Percentiles rank a stretch among this genome's conserved stretches.
These are phyloP conservation scores for Tillandsia fasciculata DNA, from an alignment of 176 grass and related monocot genomes.

Conservation along the genomic window DNA sequence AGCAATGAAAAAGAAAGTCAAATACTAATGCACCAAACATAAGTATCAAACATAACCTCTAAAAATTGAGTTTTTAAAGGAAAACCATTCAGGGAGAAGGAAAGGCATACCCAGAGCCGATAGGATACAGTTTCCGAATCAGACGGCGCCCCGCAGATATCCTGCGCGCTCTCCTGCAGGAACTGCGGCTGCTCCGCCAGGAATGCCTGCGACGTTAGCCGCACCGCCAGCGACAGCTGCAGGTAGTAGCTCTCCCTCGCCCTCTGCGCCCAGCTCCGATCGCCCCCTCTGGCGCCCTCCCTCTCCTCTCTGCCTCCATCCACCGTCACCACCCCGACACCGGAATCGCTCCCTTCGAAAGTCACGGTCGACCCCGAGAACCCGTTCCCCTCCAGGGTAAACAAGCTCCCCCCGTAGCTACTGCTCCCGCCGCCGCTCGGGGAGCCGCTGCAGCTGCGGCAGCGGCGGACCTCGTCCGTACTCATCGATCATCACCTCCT, in stretches of 20 bases:
- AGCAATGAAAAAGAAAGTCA: background rate
- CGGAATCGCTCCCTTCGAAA: constrained; percentile 9
- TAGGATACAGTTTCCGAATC: constrained; percentile 72
- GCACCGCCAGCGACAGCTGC: constrained; percentile 65
- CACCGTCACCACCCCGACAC: background rate
- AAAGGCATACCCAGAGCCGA: constrained; percentile 60
- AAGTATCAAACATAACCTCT: background rate
- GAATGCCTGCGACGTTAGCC: constrained; percentile 77
- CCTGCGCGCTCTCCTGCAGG: constrained; percentile 9
- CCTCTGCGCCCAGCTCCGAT: constrained; percentile 52
- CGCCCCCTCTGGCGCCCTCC: background rate
- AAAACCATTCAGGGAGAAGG: background rate
- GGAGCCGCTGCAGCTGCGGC: constrained; percentile 15
- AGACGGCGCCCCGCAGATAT: constrained; percentile 22
- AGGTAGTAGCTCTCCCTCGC: constrained; percentile 81
- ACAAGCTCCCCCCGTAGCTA: constrained; percentile 31
- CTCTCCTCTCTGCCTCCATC: constrained; percentile 13
- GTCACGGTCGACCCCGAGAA: constrained; percentile 33
- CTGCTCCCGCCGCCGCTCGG: constrained; percentile 25
- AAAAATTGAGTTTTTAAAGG: background rate
- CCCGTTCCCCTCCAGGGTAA: constrained; percentile 26
- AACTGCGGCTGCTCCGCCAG: constrained; percentile 47
- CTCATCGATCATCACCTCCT: constrained; percentile 7
- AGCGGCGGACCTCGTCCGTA: background rate
- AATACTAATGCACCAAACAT: background rate